Evolutionary conservation across 345 rosid species (phyloP).

Genomic region (Camelina hispida): DNA sequence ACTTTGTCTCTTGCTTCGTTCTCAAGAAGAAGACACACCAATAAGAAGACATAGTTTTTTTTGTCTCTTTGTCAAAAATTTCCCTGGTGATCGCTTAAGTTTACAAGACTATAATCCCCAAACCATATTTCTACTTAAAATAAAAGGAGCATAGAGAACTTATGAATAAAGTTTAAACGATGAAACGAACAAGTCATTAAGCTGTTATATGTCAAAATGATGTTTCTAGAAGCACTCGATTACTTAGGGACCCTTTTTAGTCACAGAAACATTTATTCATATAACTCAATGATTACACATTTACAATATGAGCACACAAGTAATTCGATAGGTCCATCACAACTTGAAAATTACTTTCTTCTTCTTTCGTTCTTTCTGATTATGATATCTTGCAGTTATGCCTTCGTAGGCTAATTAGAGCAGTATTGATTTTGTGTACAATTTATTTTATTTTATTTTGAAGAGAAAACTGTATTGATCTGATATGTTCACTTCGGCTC

Average conservation of each 20-base stretch:
- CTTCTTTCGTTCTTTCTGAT: constrained; percentile 4
- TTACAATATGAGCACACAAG: constrained; percentile 43
- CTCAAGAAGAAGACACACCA: constrained; percentile 36
- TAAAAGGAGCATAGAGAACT: constrained; percentile 25
- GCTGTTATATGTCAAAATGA: constrained; percentile 27
- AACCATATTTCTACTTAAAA: constrained; percentile 14
- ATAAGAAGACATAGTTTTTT: constrained; percentile 35
- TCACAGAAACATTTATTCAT: constrained; percentile 17
- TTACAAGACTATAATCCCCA: constrained; percentile 27
- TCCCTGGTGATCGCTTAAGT: neutral
- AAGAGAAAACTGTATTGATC: neutral
- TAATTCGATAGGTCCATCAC: constrained; percentile 43
- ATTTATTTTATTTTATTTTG: neutral
- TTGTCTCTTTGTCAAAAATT: constrained; percentile 26
- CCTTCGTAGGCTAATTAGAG: constrained; percentile 1
- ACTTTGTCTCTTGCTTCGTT: constrained; percentile 31
- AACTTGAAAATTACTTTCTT: constrained; percentile 18
- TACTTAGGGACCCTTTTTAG: constrained; percentile 34
- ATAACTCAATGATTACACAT: constrained; percentile 43
- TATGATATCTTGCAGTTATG: neutral
- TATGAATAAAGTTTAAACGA: constrained; percentile 27
- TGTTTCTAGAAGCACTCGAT: constrained; percentile 50
- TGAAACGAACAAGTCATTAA: constrained; percentile 21
- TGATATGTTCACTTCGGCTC: constrained; percentile 17
- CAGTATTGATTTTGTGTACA: neutral